Evolutionary conservation across 148 eudicot species (phyloP), one percentile per base, ranked within the genome.

Genomic region (Camellia lanceoleosa): DNA sequence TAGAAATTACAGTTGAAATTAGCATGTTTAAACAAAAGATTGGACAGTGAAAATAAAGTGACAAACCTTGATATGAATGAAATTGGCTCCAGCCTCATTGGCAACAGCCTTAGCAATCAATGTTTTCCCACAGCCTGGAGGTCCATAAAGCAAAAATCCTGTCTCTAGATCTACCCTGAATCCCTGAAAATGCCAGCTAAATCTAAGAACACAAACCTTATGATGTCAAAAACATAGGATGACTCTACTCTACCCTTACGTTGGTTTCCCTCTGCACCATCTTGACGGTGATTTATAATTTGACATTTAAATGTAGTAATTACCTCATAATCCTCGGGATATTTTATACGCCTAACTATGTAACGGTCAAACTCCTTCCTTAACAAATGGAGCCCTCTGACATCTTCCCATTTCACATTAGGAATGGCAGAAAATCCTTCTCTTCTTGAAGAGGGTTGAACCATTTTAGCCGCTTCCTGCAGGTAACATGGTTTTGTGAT

Each of bases 91-190:
- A 5, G 98, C 92, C 87, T 92, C 98, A 77, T 88, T 90, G 60
- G 98, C 98, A 80, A 94, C 94, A 70, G 98, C 97, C 87, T 94
- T 94, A 64, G 98, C 98, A 85, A 94, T 94, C 80, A 92, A 88
- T 60, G 98, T 94, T 86, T 94, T 92, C 42, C 98, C 98, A 79
- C 98, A 94, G 80, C 98, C 98, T 68, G 98, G 98, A 61, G 98
- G 98, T 55, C 98, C 98, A 78, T 91, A 92, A 67, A 94, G 93
- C 91, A 92, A 88, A 88, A 94, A 87, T 18, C 98, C 98, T 7
- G 91, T 90, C 82, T 91, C 95, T 41, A 87, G 75, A 84, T 90
- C 88, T 47, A 91, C 76, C 72, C 96, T 92, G 66, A 83, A 78
- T 47, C 87, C 85, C 97, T 91, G 76, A 41, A 86, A 84, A 52